These are phyloP conservation scores for Colletotrichum paranaense DNA, from an alignment of 2,329 filamentous ascomycete species.

Conservation along the genomic window DNA sequence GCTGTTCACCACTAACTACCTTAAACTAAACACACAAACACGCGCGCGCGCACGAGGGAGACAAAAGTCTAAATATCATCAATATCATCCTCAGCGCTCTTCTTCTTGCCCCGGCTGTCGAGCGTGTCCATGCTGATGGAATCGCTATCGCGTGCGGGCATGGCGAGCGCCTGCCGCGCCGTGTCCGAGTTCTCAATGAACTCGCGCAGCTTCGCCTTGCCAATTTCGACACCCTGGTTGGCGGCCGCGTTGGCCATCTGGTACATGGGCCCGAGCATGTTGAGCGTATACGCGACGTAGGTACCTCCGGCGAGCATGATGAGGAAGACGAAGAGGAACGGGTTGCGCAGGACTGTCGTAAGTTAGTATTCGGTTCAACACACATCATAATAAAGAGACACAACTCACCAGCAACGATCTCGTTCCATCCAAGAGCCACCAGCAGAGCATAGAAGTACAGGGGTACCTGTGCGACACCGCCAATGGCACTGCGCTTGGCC, in stretches of 20 bases:
- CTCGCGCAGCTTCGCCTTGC: slow-evolving; percentile 89
- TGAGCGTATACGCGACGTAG: slow-evolving; percentile 93
- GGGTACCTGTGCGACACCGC: slow-evolving; percentile 92
- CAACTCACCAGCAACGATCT: slow-evolving; percentile 87
- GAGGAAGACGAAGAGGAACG: slow-evolving; percentile 90
- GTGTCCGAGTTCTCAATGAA: slow-evolving; percentile 91
- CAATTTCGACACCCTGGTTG: slow-evolving; percentile 87
- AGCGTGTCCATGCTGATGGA: slow-evolving; percentile 69
- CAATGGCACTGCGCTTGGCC: slow-evolving; percentile 95
- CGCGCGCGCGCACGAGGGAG: background rate
- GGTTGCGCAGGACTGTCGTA: slow-evolving; percentile 85
- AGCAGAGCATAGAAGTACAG: slow-evolving; percentile 94
- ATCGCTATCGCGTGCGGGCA: slow-evolving; percentile 66
- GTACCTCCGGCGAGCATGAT: slow-evolving; percentile 80
- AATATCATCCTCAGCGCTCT: slow-evolving; percentile 57
- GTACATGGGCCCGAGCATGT: slow-evolving; percentile 94
- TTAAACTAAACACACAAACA: background rate
- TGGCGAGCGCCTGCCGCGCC: slow-evolving; percentile 83
- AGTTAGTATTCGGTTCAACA: slow-evolving; percentile 26
- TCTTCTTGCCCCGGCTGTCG: slow-evolving; percentile 69
- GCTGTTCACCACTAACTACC: background rate
- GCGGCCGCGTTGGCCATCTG: slow-evolving; percentile 94
- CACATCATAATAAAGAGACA: background rate
- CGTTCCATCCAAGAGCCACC: slow-evolving; percentile 96
- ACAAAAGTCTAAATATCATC: slow-evolving; percentile 64